Base-by-base conservation (phyloP, 2,329 filamentous ascomycete genomes). In the Clonostachys rhizophaga region DNA sequence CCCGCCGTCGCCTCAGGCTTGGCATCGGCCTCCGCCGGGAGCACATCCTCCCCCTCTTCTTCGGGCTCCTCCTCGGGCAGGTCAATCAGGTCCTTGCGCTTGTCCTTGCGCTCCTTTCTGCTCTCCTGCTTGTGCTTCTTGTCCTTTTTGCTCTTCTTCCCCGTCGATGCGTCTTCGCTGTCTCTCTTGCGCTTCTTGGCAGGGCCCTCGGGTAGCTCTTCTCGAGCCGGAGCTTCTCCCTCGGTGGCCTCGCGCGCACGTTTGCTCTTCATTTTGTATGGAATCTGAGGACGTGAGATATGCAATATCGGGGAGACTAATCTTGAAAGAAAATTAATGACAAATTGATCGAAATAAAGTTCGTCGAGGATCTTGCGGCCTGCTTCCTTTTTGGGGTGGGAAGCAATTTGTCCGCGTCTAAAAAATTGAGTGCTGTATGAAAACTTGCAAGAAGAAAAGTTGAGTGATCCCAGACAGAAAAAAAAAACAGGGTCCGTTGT, bases 61-160 rank as follows among this genome's bases (percentile, higher is more conserved):
- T 55, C 55, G 43, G 55, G 54, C 39, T 63, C 63, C 37, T 60
- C 58, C 34, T 63, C 63, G 1, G 66, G 67, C 10, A 70, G 58
- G 33, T 69, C 61, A 41, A 61, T 61, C 7, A 69, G 53, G 42
- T 70, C 53, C 54, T 66, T 65, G 45, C 64, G 61, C 56, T 68
- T 69, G 30, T 69, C 62, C 54, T 71, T 69, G 55, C 66, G 68
- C 44, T 69, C 66, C 48, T 67, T 65, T 39, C 66, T 63, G 47
- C 59, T 62, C 53, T 67, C 61, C 48, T 61, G 58, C 46, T 59
- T 58, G 49, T 68, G 63, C 42, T 64, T 61, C 54, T 67, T 63
- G 12, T 55, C 48, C 42, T 56, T 42, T 39, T 50, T 52, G 43
- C 56, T 55, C 13, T 56, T 53, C 46, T 59, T 58, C 36, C 62